Conservation (phyloP, 345 rosid genomes). For the Arabis alpina region DNA sequence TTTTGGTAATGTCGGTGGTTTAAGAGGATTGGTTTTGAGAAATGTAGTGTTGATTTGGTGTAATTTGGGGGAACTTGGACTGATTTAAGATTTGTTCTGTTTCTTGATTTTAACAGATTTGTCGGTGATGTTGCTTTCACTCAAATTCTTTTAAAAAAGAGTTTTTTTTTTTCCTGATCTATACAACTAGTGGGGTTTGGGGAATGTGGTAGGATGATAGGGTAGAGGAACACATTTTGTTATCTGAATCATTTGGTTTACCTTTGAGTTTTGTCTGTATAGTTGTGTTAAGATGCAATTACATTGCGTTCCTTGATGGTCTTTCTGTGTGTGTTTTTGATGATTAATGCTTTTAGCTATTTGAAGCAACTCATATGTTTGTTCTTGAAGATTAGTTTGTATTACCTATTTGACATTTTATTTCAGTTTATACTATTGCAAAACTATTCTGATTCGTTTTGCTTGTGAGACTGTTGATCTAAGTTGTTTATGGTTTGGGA, state of each 20-base stretch:
- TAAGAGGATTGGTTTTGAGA: slow-evolving; percentile 13
- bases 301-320: slow-evolving; percentile 15
- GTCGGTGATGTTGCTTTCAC: slow-evolving; percentile 25
- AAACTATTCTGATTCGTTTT: background rate
- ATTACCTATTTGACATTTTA: too few relatives aligned
- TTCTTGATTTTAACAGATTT: slow-evolving; percentile 9
- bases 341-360: background rate
- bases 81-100: slow-evolving; percentile 6
- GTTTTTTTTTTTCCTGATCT: background rate
- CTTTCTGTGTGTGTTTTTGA: slow-evolving; percentile 18
- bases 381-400: background rate
- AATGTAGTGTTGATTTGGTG: slow-evolving; percentile 35
- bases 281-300: slow-evolving; percentile 11
- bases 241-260: background rate
- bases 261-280: background rate
- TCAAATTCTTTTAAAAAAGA: background rate
- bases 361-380: slow-evolving; percentile 11
- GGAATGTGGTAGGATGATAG: background rate
- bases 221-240: background rate
- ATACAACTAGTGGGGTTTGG: background rate
- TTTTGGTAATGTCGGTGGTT: slow-evolving; percentile 35
- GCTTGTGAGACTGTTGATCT: slow-evolving; percentile 20
- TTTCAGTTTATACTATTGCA: too few relatives aligned
- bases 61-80: slow-evolving; percentile 7
- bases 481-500: slow-evolving; percentile 21